Percentiles rank a stretch among this genome's conserved stretches.
phyloP scores from a whole-genome alignment of 2,329 filamentous ascomycete species.

The Xylaria sp. region DNA sequence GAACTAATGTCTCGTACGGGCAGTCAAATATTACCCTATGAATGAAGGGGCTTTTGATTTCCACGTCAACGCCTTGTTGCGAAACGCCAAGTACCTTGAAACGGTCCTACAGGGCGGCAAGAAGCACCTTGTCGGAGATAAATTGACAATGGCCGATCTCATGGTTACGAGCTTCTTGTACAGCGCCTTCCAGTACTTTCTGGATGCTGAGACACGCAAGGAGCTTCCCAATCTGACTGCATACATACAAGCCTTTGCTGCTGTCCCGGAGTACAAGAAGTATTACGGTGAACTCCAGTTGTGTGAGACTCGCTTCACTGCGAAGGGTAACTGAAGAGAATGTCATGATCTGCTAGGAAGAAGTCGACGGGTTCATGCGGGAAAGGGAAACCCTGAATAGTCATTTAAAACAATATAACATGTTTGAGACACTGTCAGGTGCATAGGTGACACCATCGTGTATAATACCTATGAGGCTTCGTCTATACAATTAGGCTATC shows the following conservation, averaged over 20 bases:
- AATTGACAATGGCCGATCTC: constrained; percentile 54
- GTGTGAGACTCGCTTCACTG: constrained; percentile 43
- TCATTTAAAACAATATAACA: not conserved
- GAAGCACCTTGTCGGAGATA: constrained; percentile 54
- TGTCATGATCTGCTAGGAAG: too few relatives aligned
- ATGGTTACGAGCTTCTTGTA: constrained; percentile 49
- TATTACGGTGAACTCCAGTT: constrained; percentile 49
- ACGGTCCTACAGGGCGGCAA: constrained; percentile 48
- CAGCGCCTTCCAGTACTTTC: constrained; percentile 44
- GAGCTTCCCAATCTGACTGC: constrained; percentile 48
- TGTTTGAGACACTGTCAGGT: too few relatives aligned
- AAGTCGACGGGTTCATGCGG: not conserved
- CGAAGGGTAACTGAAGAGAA: not conserved
- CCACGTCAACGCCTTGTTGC: constrained; percentile 39
- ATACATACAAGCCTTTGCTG: constrained; percentile 50
- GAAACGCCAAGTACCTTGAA: constrained; percentile 50
- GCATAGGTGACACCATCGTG: too few relatives aligned
- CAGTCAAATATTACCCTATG: constrained; percentile 44
- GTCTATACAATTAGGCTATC: too few relatives aligned
- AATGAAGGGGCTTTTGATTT: constrained; percentile 45
- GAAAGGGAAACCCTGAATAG: not conserved
- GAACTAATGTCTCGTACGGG: not conserved
- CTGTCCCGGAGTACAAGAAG: constrained; percentile 50
- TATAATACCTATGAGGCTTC: too few relatives aligned
- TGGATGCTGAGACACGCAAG: constrained; percentile 53